These are phyloP conservation scores for Fusarium tupiense DNA, from an alignment of 2,329 filamentous ascomycete genomes.

Conservation along the genomic window DNA sequence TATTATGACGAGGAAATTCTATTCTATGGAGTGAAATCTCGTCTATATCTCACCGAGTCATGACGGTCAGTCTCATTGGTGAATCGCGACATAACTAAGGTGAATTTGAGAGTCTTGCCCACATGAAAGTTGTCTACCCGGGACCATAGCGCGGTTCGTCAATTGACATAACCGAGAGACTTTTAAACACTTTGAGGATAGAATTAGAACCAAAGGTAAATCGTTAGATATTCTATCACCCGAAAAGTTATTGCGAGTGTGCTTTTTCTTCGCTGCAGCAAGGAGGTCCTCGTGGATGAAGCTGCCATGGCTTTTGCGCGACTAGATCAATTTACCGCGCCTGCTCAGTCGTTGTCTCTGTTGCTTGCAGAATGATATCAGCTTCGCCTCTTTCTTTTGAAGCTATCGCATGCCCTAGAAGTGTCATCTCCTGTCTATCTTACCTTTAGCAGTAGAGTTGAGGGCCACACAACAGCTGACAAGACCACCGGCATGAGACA, in stretches of 20 bases:
- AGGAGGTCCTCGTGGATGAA: rapidly evolving
- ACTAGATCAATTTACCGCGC: neutral
- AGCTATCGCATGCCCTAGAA: neutral
- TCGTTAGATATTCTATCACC: rapidly evolving
- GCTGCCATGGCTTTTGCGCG: neutral
- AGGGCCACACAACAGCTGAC: neutral
- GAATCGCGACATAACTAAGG: neutral
- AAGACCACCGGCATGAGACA: neutral
- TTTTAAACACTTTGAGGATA: no score
- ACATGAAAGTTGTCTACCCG: neutral
- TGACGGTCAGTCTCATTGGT: no score
- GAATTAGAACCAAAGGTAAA: no score
- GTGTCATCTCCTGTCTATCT: rapidly evolving
- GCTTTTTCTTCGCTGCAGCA: rapidly evolving
- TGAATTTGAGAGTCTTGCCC: rapidly evolving
- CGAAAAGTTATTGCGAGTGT: rapidly evolving
- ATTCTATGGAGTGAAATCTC: rapidly evolving
- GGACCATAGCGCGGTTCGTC: rapidly evolving
- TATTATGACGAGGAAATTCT: rapidly evolving
- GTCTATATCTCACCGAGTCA: neutral
- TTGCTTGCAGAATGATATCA: neutral
- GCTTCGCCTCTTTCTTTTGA: neutral
- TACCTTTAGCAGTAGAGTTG: rapidly evolving
- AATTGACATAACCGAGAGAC: no score
- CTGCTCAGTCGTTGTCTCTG: neutral